Evolutionary conservation across 495 filamentous ascomycete species (phyloP), one percentile per base, ranked within the genome.

Genomic region (Extremus antarcticus): DNA sequence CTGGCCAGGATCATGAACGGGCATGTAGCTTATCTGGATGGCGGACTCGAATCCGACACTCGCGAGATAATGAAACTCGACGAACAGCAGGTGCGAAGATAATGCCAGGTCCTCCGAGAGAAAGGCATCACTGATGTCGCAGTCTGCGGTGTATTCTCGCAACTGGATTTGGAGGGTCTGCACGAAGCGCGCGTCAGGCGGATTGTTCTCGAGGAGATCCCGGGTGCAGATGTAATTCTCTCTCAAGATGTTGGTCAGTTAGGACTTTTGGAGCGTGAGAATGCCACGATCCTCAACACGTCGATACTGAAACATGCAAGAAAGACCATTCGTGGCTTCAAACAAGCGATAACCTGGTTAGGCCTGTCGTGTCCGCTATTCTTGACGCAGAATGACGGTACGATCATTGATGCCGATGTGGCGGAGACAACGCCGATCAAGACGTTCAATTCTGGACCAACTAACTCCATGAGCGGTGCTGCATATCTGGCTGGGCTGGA

Each of bases 121-220:
- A 66, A 68, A 9, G 71, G 74, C 4, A 74, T 81, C 59, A 68
- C 55, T 4, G 71, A 66, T 20, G 60, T 83, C n/a, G 79, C 81
- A 0, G 64, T 82, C 16, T 76, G 73, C 22, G 80, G 79, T 3
- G 70, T 81, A 52, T 83, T 80, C 60, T 74, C 74, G 9, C 80
- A 79, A 0, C 76, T 82, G 38, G 77, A 82, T 57, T 71, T 68
- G 1, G 41, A 69, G 16, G 69, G 73, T 52, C 58, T 59, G 29
- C 76, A 80, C 61, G 77, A 80, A 58, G 67, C 73, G 57, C 62
- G 70, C 10, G 76, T 71, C 0, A 68, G 69, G 0, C 68, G 65
- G 9, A 73, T 79, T 24, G 54, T 78, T 9, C 54, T 63, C 29
- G 51, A 63, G 4, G 74, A 76, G 52, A 61, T 79, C 0, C 71